Percentiles rank a stretch among this genome's conserved stretches.
Conservation (phyloP, 2,329 filamentous ascomycete species). For the Arthrocladium fulminans region DNA sequence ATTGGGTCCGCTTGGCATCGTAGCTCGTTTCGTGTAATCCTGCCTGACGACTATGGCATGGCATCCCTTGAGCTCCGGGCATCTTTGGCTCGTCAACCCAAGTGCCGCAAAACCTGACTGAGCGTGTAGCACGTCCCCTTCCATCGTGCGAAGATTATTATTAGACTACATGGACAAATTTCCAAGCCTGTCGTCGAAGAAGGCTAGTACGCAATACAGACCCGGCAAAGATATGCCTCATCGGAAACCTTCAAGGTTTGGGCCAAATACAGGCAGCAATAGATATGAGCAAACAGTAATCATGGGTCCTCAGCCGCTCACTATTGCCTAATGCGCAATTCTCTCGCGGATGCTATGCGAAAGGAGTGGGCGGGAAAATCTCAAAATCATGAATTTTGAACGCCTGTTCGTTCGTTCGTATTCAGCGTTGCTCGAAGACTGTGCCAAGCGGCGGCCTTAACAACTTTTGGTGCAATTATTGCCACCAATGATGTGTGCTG, state of each 20-base stretch:
- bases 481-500: not conserved
- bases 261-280: too few species aligned
- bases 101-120: too few species aligned
- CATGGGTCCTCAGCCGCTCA: too few species aligned
- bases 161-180: too few species aligned
- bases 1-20: not conserved
- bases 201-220: too few species aligned
- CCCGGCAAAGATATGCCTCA: too few species aligned
- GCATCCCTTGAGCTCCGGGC: not conserved
- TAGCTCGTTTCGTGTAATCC: not conserved
- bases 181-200: too few species aligned
- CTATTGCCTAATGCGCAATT: too few species aligned
- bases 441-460: not conserved
- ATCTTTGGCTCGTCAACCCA: not conserved
- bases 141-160: too few species aligned
- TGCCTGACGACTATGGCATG: not conserved
- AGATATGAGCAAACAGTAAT: too few species aligned
- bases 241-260: too few species aligned
- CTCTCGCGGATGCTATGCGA: not conserved
- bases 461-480: not conserved
- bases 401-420: not conserved
- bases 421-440: not conserved
- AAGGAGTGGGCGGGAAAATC: not conserved
- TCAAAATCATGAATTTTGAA: not conserved
- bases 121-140: too few species aligned